Evolutionary conservation across 1,284 basidiomycete genomes (phyloP).

Genomic region (Malassezia equina): DNA sequence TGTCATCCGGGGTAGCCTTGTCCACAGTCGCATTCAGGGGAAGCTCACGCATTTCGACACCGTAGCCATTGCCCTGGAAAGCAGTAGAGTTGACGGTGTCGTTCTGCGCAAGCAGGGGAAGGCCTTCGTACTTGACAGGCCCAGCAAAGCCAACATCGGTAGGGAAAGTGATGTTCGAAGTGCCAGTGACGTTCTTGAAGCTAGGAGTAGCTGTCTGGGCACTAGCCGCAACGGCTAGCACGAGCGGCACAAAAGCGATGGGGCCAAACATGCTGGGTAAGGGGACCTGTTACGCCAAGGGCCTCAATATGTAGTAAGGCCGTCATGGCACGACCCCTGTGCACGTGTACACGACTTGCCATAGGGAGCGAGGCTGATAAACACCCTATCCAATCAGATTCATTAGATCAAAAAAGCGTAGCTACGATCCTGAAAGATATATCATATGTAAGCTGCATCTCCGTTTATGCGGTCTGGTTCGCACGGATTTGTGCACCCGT

Average conservation of each 20-base stretch:
- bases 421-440: too few species aligned
- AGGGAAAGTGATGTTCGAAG: slow-evolving; percentile 26
- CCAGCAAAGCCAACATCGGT: slow-evolving; percentile 39
- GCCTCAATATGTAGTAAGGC: neutral
- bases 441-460: neutral
- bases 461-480: neutral
- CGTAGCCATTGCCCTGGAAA: neutral
- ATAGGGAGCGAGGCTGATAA: neutral
- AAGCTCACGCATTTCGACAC: slow-evolving; percentile 23
- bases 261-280: neutral
- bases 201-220: neutral
- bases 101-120: slow-evolving; percentile 28
- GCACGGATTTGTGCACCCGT: neutral
- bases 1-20: slow-evolving; percentile 19
- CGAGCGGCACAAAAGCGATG: neutral
- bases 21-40: slow-evolving; percentile 18
- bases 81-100: slow-evolving; percentile 23
- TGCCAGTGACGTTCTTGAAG: slow-evolving; percentile 12
- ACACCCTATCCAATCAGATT: neutral
- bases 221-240: neutral
- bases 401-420: neutral
- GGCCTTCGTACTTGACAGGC: slow-evolving; percentile 17
- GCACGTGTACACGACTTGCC: too few species aligned
- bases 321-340: neutral
- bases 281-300: neutral